Evolutionary conservation across 2,329 filamentous ascomycete genomes (phyloP).

Genomic region (Colletotrichum aenigma): DNA sequence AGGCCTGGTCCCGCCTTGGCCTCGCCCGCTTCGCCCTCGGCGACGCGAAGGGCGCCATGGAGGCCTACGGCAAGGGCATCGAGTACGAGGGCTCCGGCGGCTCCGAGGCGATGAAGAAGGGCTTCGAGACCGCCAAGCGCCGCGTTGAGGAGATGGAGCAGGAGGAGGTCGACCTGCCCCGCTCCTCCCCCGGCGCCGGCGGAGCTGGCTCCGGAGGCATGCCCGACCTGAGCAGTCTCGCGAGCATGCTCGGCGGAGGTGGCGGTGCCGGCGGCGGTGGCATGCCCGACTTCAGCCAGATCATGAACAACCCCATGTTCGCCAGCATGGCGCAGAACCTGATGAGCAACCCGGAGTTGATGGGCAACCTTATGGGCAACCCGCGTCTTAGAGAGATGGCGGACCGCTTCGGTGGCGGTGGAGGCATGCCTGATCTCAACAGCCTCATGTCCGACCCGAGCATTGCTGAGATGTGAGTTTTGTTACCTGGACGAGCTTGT

Average conservation of each 20-base stretch:
- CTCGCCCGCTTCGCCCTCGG: conserved; percentile 91
- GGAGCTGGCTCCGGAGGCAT: conserved; percentile 50
- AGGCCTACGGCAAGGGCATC: conserved; percentile 92
- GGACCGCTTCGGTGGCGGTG: conserved; percentile 74
- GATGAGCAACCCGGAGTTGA: conserved; percentile 94
- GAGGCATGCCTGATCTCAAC: conserved; percentile 88
- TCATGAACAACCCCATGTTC: conserved; percentile 99
- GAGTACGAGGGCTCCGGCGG: conserved; percentile 93
- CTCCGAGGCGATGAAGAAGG: conserved; percentile 96
- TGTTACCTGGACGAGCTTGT: not conserved
- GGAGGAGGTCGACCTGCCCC: conserved; percentile 48
- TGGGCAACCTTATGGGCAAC: conserved; percentile 94
- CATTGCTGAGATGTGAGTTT: conserved; percentile 88
- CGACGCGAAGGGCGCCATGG: conserved; percentile 89
- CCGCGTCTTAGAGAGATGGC: conserved; percentile 88
- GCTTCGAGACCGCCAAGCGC: conserved; percentile 90
- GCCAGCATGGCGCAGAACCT: conserved; percentile 94
- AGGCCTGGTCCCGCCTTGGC: conserved; percentile 94
- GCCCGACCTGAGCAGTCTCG: conserved; percentile 74
- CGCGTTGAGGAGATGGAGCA: conserved; percentile 80
- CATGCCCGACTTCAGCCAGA: conserved; percentile 84
- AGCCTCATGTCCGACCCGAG: conserved; percentile 89
- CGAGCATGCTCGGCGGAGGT: conserved; percentile 73
- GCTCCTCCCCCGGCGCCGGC: conserved; percentile 37
- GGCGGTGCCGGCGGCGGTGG: conserved; percentile 69